Percentiles rank a stretch among this genome's conserved stretches.
Evolutionary conservation across 768 basidiomycete genomes (phyloP).

Genomic region (Fistulinella prunicolor): DNA sequence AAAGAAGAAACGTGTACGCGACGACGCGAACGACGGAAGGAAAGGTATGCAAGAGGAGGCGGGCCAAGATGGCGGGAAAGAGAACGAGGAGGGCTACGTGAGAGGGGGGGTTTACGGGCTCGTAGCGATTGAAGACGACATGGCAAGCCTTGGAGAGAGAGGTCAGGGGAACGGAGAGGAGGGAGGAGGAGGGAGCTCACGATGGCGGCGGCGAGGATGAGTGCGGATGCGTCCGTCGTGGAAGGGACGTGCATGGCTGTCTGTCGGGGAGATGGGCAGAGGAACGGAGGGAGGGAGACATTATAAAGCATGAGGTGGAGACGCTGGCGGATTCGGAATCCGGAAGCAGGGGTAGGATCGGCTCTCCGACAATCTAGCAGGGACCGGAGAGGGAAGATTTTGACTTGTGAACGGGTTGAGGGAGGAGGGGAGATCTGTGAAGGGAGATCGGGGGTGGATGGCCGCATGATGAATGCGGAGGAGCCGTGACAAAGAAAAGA

Average conservation of each 20-base stretch:
- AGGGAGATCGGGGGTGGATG: slow-evolving; percentile 16
- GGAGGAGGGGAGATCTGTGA: slow-evolving; percentile 15
- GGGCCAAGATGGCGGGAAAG: slow-evolving; percentile 21
- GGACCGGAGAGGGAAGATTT: slow-evolving; percentile 20
- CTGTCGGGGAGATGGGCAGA: slow-evolving; percentile 16
- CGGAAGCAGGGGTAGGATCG: slow-evolving; percentile 32
- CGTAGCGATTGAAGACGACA: slow-evolving; percentile 31
- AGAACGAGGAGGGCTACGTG: slow-evolving; percentile 25
- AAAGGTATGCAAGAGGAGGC: slow-evolving; percentile 12
- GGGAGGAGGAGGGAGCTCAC: slow-evolving; percentile 13
- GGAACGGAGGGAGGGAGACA: slow-evolving; percentile 10
- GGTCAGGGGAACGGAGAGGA: slow-evolving; percentile 7
- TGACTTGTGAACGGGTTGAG: slow-evolving; percentile 16
- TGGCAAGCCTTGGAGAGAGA: slow-evolving; percentile 26
- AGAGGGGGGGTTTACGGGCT: slow-evolving; percentile 26
- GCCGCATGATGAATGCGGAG: slow-evolving; percentile 25
- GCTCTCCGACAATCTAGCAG: slow-evolving; percentile 37
- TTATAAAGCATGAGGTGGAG: slow-evolving; percentile 25
- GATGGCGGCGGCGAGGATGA: slow-evolving; percentile 21
- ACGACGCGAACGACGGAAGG: slow-evolving; percentile 10
- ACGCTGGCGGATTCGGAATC: slow-evolving; percentile 32
- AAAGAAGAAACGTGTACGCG: slow-evolving; percentile 24
- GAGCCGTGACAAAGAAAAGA: slow-evolving; percentile 28
- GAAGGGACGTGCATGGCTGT: slow-evolving; percentile 19
- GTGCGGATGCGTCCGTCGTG: slow-evolving; percentile 19